A percentile compares a stretch with the other conserved stretches of the same genome.
Conservation (phyloP, 768 basidiomycete species). For the Brasilioporus rufonigricans region DNA sequence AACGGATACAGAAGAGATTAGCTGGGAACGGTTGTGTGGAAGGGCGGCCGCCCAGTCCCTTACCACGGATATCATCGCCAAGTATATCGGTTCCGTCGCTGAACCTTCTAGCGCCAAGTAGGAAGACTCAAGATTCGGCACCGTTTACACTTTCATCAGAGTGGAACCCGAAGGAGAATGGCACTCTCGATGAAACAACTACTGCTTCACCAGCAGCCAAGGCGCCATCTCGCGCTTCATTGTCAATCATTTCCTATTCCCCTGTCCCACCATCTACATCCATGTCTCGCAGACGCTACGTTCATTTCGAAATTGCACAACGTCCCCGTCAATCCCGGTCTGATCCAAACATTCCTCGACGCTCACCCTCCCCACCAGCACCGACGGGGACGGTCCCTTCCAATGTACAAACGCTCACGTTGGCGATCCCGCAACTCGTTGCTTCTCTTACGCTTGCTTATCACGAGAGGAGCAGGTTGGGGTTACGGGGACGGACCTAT, state of each 20-base stretch:
- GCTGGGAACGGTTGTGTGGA: constrained; percentile 33
- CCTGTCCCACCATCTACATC: not conserved
- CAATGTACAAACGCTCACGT: constrained; percentile 12
- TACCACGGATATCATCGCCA: constrained; percentile 23
- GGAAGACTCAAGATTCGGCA: constrained; percentile 1
- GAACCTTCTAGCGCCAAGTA: constrained; percentile 13
- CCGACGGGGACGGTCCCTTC: constrained; percentile 9
- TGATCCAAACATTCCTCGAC: constrained; percentile 16
- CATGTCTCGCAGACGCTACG: constrained; percentile 16
- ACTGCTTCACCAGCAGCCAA: not conserved
- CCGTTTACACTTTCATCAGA: not conserved
- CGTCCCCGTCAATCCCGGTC: constrained; percentile 2
- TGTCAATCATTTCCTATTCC: constrained; percentile 4
- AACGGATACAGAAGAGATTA: constrained; percentile 32
- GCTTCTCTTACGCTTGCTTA: constrained; percentile 28
- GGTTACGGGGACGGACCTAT: constrained; percentile 17
- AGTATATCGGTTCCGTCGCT: constrained; percentile 24
- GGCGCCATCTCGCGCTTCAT: not conserved
- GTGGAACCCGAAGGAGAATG: not conserved
- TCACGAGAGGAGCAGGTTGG: constrained; percentile 21
- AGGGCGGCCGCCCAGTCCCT: constrained; percentile 18
- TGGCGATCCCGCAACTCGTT: constrained; percentile 33
- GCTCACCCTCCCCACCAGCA: constrained; percentile 24
- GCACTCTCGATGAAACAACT: not conserved
- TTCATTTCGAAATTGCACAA: constrained; percentile 22